phyloP scores from a whole-genome alignment of 179 eudicot species.

The Silene coronaria region DNA sequence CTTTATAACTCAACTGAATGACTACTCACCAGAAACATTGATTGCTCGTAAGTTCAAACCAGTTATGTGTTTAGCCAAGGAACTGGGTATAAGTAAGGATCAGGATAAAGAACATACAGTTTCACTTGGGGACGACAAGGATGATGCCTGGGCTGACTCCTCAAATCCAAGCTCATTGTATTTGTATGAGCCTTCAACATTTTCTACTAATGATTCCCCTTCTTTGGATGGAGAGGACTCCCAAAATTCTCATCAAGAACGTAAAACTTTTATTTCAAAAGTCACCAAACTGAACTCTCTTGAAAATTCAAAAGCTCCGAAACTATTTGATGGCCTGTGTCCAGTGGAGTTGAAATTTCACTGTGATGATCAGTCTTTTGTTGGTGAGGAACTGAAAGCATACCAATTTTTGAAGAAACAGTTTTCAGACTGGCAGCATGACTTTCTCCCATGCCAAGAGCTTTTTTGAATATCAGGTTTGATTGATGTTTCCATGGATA shows the following conservation, averaged over 20 bases:
- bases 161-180: conserved; percentile 24
- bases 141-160: conserved; percentile 29
- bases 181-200: conserved; percentile 40
- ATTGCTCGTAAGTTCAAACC: conserved; percentile 36
- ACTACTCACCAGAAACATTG: conserved; percentile 35
- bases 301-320: conserved; percentile 10
- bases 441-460: conserved; percentile 28
- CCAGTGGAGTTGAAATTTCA: conserved; percentile 28
- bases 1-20: conserved; percentile 27
- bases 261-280: conserved; percentile 30
- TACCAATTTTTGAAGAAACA: conserved; percentile 25
- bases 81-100: conserved; percentile 24
- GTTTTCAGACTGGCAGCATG: conserved; percentile 26
- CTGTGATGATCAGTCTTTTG: neutral
- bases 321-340: conserved; percentile 24
- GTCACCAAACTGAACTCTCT: conserved; percentile 16
- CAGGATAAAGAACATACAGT: conserved; percentile 33
- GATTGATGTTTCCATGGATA: conserved; percentile 7
- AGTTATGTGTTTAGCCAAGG: conserved; percentile 37
- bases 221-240: conserved; percentile 12
- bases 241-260: conserved; percentile 19
- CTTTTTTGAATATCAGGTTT: conserved; percentile 69
- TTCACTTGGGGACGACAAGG: conserved; percentile 53
- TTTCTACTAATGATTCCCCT: conserved; percentile 22
- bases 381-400: conserved; percentile 3